These are phyloP conservation scores for Phytophthora sansomeana DNA, from an alignment of 352 stramenopile species.

Conservation along the genomic window DNA sequence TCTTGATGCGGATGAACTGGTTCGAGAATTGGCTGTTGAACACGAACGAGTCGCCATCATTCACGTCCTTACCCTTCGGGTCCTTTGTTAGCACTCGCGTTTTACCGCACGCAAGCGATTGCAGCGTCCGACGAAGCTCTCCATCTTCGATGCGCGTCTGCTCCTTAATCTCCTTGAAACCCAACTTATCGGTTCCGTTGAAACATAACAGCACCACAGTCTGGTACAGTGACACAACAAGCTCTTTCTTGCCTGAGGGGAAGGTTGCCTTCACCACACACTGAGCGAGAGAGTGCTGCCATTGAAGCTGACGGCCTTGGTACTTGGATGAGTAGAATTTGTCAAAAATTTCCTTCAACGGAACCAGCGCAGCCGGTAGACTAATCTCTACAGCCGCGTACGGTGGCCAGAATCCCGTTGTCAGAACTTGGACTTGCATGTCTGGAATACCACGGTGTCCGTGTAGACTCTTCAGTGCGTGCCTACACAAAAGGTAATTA, in stretches of 20 bases:
- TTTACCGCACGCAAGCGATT: constrained; percentile 92
- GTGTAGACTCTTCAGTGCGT: constrained; percentile 57
- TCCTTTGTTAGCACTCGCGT: constrained; percentile 89
- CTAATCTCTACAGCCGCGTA: constrained; percentile 91
- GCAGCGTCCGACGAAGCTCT: constrained; percentile 90
- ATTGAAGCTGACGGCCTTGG: constrained; percentile 89
- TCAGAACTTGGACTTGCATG: constrained; percentile 97
- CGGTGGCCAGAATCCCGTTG: constrained; percentile 97
- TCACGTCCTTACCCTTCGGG: constrained; percentile 89
- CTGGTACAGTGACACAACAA: constrained; percentile 90
- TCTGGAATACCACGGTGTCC: constrained; percentile 70
- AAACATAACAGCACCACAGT: constrained; percentile 90
- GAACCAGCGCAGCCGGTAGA: constrained; percentile 65
- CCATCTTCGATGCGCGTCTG: constrained; percentile 90
- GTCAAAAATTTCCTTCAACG: constrained; percentile 88
- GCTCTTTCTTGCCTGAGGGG: constrained; percentile 82
- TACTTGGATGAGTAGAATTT: constrained; percentile 92
- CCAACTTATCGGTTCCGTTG: constrained; percentile 65
- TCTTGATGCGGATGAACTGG: constrained; percentile 93
- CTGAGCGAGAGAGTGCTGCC: constrained; percentile 91
- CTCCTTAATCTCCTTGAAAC: constrained; percentile 90
- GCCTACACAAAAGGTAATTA: constrained; percentile 33
- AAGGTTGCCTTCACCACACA: constrained; percentile 91
- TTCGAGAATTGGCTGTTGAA: constrained; percentile 91
- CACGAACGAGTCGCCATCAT: constrained; percentile 84